phyloP scores from a whole-genome alignment of 2,329 filamentous ascomycete genomes.

The Pseudogymnoascus sp. region DNA sequence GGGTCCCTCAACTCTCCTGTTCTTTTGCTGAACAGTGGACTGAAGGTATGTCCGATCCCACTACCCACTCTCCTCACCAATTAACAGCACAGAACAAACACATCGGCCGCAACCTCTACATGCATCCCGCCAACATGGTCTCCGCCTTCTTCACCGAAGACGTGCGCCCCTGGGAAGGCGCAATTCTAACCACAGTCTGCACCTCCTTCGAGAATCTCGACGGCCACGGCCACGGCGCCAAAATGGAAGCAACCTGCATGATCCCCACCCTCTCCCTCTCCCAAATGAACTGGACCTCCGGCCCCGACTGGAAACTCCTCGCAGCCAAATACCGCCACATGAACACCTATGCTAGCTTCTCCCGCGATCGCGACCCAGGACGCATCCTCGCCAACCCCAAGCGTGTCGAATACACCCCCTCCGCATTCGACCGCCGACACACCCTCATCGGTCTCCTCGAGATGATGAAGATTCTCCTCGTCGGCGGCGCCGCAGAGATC shows the following conservation, averaged over 20 bases:
- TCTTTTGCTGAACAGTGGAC: constrained; percentile 66
- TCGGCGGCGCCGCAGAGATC: constrained; percentile 75
- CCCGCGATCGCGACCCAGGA: constrained; percentile 69
- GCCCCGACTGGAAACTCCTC: constrained; percentile 64
- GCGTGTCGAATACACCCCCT: constrained; percentile 59
- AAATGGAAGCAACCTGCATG: constrained; percentile 72
- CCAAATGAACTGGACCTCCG: constrained; percentile 58
- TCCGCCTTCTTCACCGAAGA: constrained; percentile 61
- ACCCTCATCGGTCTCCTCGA: constrained; percentile 65
- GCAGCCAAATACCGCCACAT: constrained; percentile 61
- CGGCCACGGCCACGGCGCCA: constrained; percentile 69
- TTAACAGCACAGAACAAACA: constrained; percentile 52
- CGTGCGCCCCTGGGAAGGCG: constrained; percentile 58
- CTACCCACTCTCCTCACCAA: neutral
- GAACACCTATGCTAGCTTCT: constrained; percentile 64
- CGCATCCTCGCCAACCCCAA: constrained; percentile 61
- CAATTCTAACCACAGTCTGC: constrained; percentile 72
- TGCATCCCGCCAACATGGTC: constrained; percentile 64
- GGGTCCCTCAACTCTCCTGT: constrained; percentile 73
- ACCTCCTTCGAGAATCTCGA: constrained; percentile 76
- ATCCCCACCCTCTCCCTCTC: constrained; percentile 57
- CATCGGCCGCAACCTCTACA: constrained; percentile 71
- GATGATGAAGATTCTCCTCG: constrained; percentile 67
- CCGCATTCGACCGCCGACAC: constrained; percentile 63
- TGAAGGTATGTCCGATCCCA: constrained; percentile 43